Percentiles rank a stretch among this genome's conserved stretches.
phyloP scores from a whole-genome alignment of 495 filamentous ascomycete genomes.

The Tetracladium setigerum region DNA sequence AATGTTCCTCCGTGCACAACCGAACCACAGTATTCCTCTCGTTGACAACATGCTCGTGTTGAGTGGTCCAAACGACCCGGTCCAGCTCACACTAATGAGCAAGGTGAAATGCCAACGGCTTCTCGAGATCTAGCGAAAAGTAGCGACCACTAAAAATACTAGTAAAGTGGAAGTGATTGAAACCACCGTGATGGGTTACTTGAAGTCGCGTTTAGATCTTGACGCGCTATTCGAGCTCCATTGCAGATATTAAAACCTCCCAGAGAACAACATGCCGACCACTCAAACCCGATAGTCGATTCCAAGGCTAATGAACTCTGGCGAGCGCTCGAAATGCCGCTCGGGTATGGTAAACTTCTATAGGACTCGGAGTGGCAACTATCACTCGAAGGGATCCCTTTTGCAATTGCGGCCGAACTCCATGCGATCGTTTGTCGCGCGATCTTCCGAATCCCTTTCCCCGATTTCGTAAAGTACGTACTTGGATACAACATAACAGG shows the following conservation, averaged over 20 bases:
- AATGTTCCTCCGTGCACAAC: too few relatives aligned
- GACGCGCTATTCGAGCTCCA: constrained; percentile 1
- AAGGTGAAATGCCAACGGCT: too few relatives aligned
- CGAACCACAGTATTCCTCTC: too few relatives aligned
- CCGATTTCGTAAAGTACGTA: constrained; percentile 5
- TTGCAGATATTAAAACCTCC: background rate
- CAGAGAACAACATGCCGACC: background rate
- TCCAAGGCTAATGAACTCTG: constrained; percentile 1
- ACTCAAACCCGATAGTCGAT: constrained; percentile 1
- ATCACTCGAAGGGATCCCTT: background rate
- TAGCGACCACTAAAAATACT: background rate
- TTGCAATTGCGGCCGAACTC: constrained; percentile 7
- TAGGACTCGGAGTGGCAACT: constrained; percentile 1
- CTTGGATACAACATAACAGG: constrained; percentile 6
- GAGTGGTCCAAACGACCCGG: too few relatives aligned
- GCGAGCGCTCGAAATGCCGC: background rate
- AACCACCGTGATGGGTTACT: background rate
- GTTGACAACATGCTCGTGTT: too few relatives aligned
- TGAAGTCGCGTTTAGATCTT: background rate
- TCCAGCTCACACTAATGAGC: too few relatives aligned
- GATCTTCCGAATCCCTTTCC: constrained; percentile 8
- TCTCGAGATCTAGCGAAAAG: background rate
- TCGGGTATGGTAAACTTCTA: background rate
- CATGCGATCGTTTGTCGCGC: constrained; percentile 4
- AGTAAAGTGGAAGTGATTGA: background rate